A percentile compares a stretch with the other conserved stretches of the same genome.
phyloP scores from a whole-genome alignment of 2,329 filamentous ascomycete species.

The Fusarium cicatricum region DNA sequence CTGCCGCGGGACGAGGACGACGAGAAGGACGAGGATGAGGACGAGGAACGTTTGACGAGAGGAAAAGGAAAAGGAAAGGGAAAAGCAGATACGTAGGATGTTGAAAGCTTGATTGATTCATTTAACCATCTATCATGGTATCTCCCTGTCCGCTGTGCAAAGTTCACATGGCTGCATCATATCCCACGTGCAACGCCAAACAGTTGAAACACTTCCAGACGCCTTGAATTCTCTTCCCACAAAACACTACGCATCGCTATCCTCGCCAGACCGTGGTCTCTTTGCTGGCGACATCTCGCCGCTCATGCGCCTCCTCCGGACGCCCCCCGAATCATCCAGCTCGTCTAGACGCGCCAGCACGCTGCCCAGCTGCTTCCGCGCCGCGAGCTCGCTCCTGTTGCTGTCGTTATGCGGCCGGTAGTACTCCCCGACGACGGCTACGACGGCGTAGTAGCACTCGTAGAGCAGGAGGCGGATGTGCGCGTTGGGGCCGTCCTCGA shows the following conservation, averaged over 20 bases:
- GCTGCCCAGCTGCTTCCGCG: constrained; percentile 58
- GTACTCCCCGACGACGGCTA: constrained; percentile 62
- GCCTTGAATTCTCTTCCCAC: too few relatives aligned
- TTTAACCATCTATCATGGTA: not conserved
- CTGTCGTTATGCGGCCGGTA: constrained; percentile 60
- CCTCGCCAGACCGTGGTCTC: constrained; percentile 47
- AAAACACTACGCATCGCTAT: constrained; percentile 15
- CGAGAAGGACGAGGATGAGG: constrained; percentile 44
- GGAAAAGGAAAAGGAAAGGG: constrained; percentile 16
- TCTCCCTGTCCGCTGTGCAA: not conserved
- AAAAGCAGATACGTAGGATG: constrained; percentile 1
- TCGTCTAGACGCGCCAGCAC: constrained; percentile 57
- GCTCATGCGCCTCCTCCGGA: constrained; percentile 47
- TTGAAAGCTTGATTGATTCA: not conserved
- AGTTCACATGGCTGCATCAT: constrained; percentile 3
- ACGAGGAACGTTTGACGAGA: constrained; percentile 23
- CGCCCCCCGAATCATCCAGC: constrained; percentile 44
- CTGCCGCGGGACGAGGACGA: constrained; percentile 82
- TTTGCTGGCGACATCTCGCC: constrained; percentile 57
- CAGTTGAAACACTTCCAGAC: not conserved
- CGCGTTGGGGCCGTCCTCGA: constrained; percentile 55
- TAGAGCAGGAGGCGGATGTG: constrained; percentile 63
- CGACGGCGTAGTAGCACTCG: constrained; percentile 64
- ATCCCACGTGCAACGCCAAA: too few relatives aligned
- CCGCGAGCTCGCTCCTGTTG: constrained; percentile 60